These are phyloP conservation scores for Pichia thaimueangensis DNA, from an alignment of 805 yeast genomes.

Conservation along the genomic window DNA sequence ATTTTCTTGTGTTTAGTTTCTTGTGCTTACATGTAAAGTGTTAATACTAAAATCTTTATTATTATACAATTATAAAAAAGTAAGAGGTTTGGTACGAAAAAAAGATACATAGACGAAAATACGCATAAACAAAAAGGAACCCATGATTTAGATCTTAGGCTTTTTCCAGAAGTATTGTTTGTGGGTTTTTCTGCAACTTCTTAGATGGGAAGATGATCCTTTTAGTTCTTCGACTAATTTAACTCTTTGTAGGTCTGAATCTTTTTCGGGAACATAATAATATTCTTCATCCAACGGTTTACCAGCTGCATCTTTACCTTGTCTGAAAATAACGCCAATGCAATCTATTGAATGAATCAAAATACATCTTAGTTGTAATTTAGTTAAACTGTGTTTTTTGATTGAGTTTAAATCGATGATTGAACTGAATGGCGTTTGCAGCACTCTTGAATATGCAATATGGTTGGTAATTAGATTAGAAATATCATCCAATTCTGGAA, in stretches of 20 bases:
- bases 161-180: conserved; percentile 79
- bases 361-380: conserved; percentile 39
- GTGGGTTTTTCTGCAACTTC: conserved; percentile 89
- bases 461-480: conserved; percentile 70
- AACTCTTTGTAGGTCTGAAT: conserved; percentile 63
- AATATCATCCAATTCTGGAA: conserved; percentile 44
- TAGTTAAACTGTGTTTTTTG: conserved; percentile 40
- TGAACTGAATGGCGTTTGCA: conserved; percentile 79
- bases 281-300: conserved; percentile 90
- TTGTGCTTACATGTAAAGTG: too few relatives aligned
- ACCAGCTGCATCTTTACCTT: conserved; percentile 96
- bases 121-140: too few relatives aligned
- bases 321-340: conserved; percentile 82
- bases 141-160: too few relatives aligned
- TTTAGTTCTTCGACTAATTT: conserved; percentile 65
- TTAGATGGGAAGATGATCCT: conserved; percentile 67
- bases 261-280: conserved; percentile 82
- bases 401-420: conserved; percentile 54
- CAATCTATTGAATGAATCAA: conserved; percentile 43
- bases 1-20: too few relatives aligned
- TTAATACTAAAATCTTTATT: too few relatives aligned
- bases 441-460: conserved; percentile 81
- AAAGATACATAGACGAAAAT: too few relatives aligned
- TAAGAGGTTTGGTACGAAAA: too few relatives aligned
- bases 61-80: too few relatives aligned